Conservation (phyloP, 805 yeast genomes). For the Starmera amethionina region DNA sequence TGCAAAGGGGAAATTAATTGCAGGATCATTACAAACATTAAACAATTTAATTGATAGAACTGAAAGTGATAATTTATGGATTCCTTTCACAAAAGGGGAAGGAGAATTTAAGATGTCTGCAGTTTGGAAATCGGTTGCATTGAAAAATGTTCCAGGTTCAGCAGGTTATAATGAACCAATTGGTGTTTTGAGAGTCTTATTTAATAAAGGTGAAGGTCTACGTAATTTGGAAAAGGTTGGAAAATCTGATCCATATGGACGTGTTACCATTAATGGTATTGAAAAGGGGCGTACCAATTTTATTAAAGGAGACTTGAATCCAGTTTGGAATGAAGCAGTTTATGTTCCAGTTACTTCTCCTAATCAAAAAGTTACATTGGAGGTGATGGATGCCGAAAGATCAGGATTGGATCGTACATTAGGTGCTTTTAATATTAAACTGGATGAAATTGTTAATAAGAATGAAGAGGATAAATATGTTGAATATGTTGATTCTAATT, state of each 20-base stretch:
- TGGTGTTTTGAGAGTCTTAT: slow-evolving; percentile 73
- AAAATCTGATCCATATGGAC: slow-evolving; percentile 83
- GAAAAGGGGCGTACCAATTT: slow-evolving; percentile 71
- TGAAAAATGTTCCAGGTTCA: slow-evolving; percentile 57
- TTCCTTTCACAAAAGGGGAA: slow-evolving; percentile 53
- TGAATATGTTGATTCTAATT: slow-evolving; percentile 45
- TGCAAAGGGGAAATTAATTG: slow-evolving; percentile 44
- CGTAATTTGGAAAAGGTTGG: slow-evolving; percentile 85
- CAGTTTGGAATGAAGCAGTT: slow-evolving; percentile 76
- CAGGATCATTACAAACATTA: slow-evolving; percentile 48
- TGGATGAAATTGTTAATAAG: slow-evolving; percentile 57
- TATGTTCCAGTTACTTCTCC: slow-evolving; percentile 78
- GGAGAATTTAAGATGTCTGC: slow-evolving; percentile 69
- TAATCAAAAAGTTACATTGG: slow-evolving; percentile 73
- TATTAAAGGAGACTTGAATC: slow-evolving; percentile 55
- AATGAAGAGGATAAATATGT: slow-evolving; percentile 50
- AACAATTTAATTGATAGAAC: slow-evolving; percentile 56
- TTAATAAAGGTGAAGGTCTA: slow-evolving; percentile 64
- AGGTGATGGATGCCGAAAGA: slow-evolving; percentile 86
- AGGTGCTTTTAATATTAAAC: slow-evolving; percentile 69
- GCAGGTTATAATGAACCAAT: slow-evolving; percentile 90
- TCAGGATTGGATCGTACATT: slow-evolving; percentile 75
- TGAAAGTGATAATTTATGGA: slow-evolving; percentile 72
- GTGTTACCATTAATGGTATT: slow-evolving; percentile 69
- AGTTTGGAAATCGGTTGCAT: slow-evolving; percentile 78